Conservation (phyloP, 768 basidiomycete species). For the Strobilomyces confusus region DNA sequence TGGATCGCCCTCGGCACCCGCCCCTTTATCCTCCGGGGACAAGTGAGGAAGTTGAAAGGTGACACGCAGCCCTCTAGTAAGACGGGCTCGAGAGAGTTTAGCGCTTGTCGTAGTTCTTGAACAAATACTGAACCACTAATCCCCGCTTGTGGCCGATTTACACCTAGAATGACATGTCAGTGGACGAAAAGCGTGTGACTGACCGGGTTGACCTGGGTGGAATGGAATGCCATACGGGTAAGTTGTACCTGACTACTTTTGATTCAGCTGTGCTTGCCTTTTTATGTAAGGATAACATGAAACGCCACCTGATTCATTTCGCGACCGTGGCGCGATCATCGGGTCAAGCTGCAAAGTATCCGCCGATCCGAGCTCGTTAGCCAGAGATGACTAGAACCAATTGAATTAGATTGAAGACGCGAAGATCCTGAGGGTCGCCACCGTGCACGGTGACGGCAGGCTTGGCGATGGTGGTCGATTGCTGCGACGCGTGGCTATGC, state of each 20-base stretch:
- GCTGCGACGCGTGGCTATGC: not conserved
- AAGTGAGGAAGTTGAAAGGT: not conserved
- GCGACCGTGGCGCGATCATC: not conserved
- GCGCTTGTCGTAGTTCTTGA: not conserved
- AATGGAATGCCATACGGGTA: not conserved
- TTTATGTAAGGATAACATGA: not conserved
- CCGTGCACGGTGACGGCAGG: not conserved
- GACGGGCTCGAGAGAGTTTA: not conserved
- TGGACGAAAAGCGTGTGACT: not conserved
- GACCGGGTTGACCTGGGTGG: not conserved
- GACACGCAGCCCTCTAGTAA: not conserved
- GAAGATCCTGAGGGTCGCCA: not conserved
- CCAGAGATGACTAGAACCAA: not conserved
- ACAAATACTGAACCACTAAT: not conserved
- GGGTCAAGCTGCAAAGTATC: not conserved
- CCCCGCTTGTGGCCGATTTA: not conserved
- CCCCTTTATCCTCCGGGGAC: slow-evolving; percentile 6
- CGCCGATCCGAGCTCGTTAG: not conserved
- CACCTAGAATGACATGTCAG: not conserved
- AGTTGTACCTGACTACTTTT: not conserved
- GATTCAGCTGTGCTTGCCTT: not conserved
- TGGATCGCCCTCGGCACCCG: not conserved
- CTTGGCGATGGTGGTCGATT: not conserved
- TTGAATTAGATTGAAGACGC: not conserved
- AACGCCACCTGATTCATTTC: not conserved